These are phyloP conservation scores for Saccharum officinarum DNA, from an alignment of 176 grass and related monocot species.

Conservation along the genomic window DNA sequence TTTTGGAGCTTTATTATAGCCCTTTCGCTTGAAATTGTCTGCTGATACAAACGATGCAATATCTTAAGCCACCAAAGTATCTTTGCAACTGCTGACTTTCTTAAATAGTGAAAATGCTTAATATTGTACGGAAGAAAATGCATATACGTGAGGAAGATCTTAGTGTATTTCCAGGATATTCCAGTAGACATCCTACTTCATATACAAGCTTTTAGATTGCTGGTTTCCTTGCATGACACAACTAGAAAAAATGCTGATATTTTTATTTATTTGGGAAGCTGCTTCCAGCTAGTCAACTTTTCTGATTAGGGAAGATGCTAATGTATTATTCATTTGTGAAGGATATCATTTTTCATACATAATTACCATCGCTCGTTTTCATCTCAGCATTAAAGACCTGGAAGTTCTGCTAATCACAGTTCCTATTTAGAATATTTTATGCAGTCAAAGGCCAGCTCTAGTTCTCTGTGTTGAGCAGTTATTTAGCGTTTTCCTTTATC, in stretches of 20 bases:
- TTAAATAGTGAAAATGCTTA: constrained; percentile 16
- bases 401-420: constrained; percentile 26
- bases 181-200: neutral
- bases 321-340: neutral
- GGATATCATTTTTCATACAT: neutral
- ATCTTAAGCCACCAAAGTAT: constrained; percentile 21
- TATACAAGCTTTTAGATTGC: constrained; percentile 2
- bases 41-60: constrained; percentile 1
- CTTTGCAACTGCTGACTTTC: constrained; percentile 11
- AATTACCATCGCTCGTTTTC: constrained; percentile 4
- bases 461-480: neutral
- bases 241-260: neutral
- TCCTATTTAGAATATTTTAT: constrained; percentile 18
- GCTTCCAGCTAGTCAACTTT: neutral
- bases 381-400: constrained; percentile 1
- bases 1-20: neutral
- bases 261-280: neutral
- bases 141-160: constrained; percentile 10
- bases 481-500: neutral
- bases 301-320: constrained; percentile 18
- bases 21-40: neutral
- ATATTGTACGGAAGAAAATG: neutral
- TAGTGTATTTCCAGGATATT: constrained; percentile 14
- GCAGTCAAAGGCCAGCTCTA: constrained; percentile 15
- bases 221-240: constrained; percentile 17